These are phyloP conservation scores for Mycena filopes DNA, from an alignment of 768 basidiomycete species.

Conservation along the genomic window DNA sequence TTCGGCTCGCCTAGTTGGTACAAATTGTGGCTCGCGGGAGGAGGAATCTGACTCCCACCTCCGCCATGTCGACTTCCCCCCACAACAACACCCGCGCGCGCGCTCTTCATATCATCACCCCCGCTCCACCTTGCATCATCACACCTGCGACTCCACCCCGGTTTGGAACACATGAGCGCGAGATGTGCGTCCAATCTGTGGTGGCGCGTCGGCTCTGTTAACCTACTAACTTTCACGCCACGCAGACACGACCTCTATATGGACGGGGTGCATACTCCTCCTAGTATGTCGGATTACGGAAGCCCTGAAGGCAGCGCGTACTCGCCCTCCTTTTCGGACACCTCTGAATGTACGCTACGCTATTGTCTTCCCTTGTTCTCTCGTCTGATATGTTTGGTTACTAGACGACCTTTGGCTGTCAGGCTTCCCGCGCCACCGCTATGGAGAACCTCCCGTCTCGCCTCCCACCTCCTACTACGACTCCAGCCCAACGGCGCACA, in stretches of 20 bases:
- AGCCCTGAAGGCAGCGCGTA: background rate
- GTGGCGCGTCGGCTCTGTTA: background rate
- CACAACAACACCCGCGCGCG: too few relatives aligned
- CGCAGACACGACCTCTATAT: background rate
- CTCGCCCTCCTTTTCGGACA: conserved; percentile 4
- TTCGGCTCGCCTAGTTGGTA: background rate
- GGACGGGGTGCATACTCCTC: background rate
- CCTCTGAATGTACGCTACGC: conserved; percentile 9
- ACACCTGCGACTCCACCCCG: conserved; percentile 2
- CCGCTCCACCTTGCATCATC: background rate
- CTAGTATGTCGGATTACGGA: background rate
- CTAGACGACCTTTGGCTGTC: background rate
- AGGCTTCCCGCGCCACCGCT: background rate
- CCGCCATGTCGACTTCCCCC: too few relatives aligned
- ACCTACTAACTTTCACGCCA: background rate
- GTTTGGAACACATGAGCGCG: background rate
- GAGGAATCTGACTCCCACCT: background rate
- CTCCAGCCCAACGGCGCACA: background rate
- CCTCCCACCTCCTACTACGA: background rate
- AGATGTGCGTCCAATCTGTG: conserved; percentile 8
- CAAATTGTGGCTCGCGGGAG: conserved; percentile 1
- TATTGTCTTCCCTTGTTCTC: background rate
- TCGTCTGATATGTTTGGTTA: background rate
- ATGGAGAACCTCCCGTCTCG: too few relatives aligned
- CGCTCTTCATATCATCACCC: background rate